Evolutionary conservation across 1,139 yeast genomes (phyloP), one percentile per base, ranked within the genome.

Genomic region (Candida sp.): DNA sequence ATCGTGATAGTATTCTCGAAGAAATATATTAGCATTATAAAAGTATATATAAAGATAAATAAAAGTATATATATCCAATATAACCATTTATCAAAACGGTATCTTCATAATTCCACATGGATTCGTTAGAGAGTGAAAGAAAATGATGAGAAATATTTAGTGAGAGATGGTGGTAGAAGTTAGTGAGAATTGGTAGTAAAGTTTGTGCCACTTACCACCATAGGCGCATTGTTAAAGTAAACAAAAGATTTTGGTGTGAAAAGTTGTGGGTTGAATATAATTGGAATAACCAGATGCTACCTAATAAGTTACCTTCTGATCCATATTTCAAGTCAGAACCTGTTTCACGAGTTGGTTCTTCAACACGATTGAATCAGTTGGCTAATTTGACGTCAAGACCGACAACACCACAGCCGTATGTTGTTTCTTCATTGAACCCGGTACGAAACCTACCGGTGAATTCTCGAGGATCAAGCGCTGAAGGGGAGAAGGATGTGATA

Each of bases 341-440:
- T 0, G 62, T 68, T 11, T 65, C 75, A 0, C 56, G 75, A 22
- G 71, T 64, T 5, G 54, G 59, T 3, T 70, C 77, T 3, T 53
- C 73, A 0, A 55, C 56, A 32, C 52, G 75, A 25, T 53, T 70
- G 34, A 64, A 56, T 42, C 70, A 64, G 39, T 43, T 61, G 21
- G 41, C 39, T 4, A 42, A 23, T 23, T 37, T 49, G 29, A 29
- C 56, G 23, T 48, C 60, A 0, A 44, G 49, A 5, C 45, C 57
- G 15, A 59, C 66, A 3, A 67, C 67, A 0, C 66, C 71, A 1
- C 57, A 55, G 35, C 58, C 62, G 21, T 66, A 66, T 45, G 62
- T 66, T 8, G 56, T 70, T 8, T 68, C 75, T 4, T 68, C 76
- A 19, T 57, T 72, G 33, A 72, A 72, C 47, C 77, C 77, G 5